Conservation (phyloP, 202 grass and related monocot genomes). For the Thinopyrum obtusiflorum region DNA sequence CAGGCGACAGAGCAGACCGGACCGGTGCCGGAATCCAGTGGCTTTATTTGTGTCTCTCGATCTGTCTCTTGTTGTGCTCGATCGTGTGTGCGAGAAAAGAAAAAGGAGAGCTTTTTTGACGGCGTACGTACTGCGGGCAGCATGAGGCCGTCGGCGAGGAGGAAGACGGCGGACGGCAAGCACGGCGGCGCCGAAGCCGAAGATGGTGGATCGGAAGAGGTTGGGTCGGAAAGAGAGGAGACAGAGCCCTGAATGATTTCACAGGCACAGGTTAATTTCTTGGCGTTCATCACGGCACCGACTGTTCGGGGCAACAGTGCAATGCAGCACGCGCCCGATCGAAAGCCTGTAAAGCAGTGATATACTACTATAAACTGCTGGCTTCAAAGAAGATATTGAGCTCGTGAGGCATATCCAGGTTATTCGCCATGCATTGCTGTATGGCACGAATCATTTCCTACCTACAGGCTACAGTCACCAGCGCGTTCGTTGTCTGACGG, state of each 20-base stretch:
- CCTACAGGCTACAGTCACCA: not conserved
- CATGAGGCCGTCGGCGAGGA: no score
- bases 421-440: not conserved
- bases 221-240: no score
- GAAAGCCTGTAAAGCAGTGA: not conserved
- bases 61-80: no score
- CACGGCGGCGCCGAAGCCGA: no score
- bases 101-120: no score
- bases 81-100: no score
- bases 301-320: not conserved
- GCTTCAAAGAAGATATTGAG: slow-evolving; percentile 2
- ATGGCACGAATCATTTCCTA: slow-evolving; percentile 38
- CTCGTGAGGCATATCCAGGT: not conserved
- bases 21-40: no score
- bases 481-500: not conserved
- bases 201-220: no score
- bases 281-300: not conserved
- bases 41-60: no score
- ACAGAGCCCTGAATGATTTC: not conserved
- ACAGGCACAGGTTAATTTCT: not conserved
- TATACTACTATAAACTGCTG: not conserved
- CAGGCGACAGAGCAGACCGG: no score
- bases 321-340: not conserved
- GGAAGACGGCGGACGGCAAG: no score
- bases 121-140: no score